These are phyloP conservation scores for Trichoderma virens DNA, from an alignment of 495 filamentous ascomycete genomes.

Conservation along the genomic window DNA sequence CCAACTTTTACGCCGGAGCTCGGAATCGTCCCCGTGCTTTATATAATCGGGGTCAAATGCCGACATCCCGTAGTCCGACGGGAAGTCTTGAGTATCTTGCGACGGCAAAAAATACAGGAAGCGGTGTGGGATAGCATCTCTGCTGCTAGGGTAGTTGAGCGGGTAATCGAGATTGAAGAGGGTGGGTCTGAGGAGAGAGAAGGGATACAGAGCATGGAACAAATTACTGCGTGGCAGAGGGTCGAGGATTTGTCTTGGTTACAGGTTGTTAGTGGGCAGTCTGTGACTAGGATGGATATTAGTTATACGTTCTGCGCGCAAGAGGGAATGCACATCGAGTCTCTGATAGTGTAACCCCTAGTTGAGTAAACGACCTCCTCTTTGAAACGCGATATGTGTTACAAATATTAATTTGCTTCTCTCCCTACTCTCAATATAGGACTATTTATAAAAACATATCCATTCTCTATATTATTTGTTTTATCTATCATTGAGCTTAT, in stretches of 20 bases:
- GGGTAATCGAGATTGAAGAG: slow-evolving; percentile 24
- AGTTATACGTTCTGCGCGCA: slow-evolving; percentile 23
- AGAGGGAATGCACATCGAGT: slow-evolving; percentile 19
- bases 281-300: slow-evolving; percentile 20
- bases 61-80: slow-evolving; percentile 23
- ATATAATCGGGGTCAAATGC: slow-evolving; percentile 27
- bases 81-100: slow-evolving; percentile 20
- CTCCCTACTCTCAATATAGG: no score
- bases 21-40: slow-evolving; percentile 19
- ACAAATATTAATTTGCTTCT: no score
- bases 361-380: no score
- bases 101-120: slow-evolving; percentile 23
- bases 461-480: no score
- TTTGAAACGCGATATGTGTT: no score
- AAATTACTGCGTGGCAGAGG: slow-evolving; percentile 22
- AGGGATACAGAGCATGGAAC: slow-evolving; percentile 19
- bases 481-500: no score
- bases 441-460: no score
- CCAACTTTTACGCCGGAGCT: slow-evolving; percentile 18
- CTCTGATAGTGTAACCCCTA: slow-evolving; percentile 19
- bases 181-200: slow-evolving; percentile 9
- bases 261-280: slow-evolving; percentile 16
- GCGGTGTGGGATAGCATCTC: slow-evolving; percentile 26
- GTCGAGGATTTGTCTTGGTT: slow-evolving; percentile 20
- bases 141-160: slow-evolving; percentile 22